These are phyloP conservation scores for Candida sakaeoensis DNA, from an alignment of 805 yeast species.

Conservation along the genomic window DNA sequence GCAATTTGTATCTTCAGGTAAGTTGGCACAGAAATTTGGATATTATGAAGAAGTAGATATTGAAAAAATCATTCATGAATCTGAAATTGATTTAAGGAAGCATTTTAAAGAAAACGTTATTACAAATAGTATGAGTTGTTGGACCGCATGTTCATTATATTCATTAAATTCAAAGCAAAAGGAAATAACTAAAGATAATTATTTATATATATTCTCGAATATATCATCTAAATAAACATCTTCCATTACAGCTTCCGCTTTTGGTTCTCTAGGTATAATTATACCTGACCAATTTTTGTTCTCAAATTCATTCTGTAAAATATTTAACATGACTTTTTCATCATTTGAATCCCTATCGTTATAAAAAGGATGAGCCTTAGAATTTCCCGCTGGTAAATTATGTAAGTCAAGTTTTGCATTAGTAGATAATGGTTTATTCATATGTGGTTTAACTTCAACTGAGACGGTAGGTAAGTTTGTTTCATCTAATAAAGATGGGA, in stretches of 20 bases:
- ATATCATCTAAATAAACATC: conserved; percentile 12
- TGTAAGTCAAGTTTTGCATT: conserved; percentile 4
- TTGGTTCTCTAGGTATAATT: conserved; percentile 3
- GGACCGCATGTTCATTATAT: conserved; percentile 32
- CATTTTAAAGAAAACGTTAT: conserved; percentile 18
- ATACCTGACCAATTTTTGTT: conserved; percentile 17
- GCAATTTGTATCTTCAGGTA: conserved; percentile 9
- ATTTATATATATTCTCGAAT: conserved; percentile 9
- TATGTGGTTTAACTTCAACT: conserved; percentile 11
- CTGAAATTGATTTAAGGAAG: conserved; percentile 19
- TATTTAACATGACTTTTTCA: conserved; percentile 1
- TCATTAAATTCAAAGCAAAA: conserved; percentile 11
- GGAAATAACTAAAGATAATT: conserved; percentile 12
- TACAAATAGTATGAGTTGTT: conserved; percentile 25
- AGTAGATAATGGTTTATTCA: conserved; percentile 12
- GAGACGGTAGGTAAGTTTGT: conserved; percentile 7
- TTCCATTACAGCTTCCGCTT: conserved; percentile 1
- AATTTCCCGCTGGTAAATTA: background rate
- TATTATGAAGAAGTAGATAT: conserved; percentile 12
- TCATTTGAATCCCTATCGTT: conserved; percentile 2
- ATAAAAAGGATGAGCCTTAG: conserved; percentile 3
- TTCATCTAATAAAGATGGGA: conserved; percentile 8
- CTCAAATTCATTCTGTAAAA: conserved; percentile 7
- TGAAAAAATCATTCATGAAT: conserved; percentile 7
- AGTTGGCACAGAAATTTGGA: conserved; percentile 12